These are phyloP conservation scores for Samsoniella hepiali DNA, from an alignment of 2,329 filamentous ascomycete species.

Conservation along the genomic window DNA sequence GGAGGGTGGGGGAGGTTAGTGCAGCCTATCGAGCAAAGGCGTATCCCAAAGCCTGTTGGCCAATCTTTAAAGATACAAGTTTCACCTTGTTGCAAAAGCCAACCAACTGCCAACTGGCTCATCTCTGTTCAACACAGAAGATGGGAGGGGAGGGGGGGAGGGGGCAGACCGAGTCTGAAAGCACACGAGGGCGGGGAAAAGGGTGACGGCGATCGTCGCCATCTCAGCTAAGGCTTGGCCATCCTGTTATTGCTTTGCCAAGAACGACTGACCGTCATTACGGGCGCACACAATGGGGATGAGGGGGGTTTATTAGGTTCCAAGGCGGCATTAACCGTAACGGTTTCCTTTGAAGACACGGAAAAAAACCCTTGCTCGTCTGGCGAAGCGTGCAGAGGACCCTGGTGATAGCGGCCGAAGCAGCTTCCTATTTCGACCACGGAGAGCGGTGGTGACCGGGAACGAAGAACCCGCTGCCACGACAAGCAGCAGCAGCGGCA, in stretches of 20 bases:
- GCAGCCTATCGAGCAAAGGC: no score
- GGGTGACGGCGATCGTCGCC: background rate
- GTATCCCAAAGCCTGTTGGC: no score
- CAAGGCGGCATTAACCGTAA: background rate
- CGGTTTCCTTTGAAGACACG: background rate
- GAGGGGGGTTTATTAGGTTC: background rate
- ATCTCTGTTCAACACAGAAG: background rate
- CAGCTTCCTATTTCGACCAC: conserved; percentile 15
- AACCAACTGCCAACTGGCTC: background rate
- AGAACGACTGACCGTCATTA: background rate
- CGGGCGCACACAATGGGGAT: no score
- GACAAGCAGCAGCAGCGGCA: no score
- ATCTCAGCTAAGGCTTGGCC: conserved; percentile 1
- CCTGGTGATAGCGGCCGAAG: conserved; percentile 5
- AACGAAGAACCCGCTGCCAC: no score
- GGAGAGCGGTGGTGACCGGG: no score
- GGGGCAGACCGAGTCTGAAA: no score
- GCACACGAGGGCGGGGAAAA: no score
- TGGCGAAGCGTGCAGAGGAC: background rate
- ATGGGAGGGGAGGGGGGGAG: background rate
- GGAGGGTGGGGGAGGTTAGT: background rate
- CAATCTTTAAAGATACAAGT: no score
- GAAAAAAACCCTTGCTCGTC: background rate
- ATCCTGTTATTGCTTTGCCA: background rate
- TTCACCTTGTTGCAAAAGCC: no score